Evolutionary conservation across 148 eudicot genomes (phyloP).

Genomic region (Fagopyrum homotropicum): DNA sequence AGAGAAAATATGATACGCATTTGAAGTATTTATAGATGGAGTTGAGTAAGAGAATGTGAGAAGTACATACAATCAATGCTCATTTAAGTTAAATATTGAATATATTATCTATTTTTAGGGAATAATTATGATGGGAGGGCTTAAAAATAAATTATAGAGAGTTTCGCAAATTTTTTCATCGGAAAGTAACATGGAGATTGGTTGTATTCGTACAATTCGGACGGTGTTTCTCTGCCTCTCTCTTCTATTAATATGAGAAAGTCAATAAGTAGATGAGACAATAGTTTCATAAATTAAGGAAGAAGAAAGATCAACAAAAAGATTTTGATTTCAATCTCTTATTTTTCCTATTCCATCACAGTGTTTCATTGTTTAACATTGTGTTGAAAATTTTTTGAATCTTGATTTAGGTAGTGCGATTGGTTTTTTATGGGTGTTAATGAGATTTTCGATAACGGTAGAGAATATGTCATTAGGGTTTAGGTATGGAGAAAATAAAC

Average conservation of each 20-base stretch:
- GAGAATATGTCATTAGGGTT: too few relatives aligned
- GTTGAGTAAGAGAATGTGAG: background rate
- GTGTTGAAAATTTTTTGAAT: too few relatives aligned
- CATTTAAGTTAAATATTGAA: background rate
- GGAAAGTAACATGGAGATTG: constrained; percentile 2
- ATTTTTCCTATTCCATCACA: background rate
- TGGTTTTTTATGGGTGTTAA: too few relatives aligned
- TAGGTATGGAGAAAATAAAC: too few relatives aligned
- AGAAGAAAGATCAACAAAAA: background rate
- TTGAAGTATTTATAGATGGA: background rate
- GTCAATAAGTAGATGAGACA: background rate
- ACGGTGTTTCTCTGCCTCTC: background rate
- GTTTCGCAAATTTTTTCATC: background rate
- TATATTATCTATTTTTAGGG: too few relatives aligned
- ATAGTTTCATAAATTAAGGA: background rate
- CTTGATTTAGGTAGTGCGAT: too few relatives aligned
- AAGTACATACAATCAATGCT: background rate
- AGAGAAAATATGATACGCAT: background rate
- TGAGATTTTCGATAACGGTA: too few relatives aligned
- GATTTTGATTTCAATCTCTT: background rate
- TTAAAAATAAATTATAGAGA: background rate
- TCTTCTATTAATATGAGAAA: constrained; percentile 2
- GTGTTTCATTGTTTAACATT: background rate
- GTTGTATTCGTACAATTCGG: background rate
- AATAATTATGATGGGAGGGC: background rate